Base-by-base conservation (phyloP, 2,329 filamentous ascomycete species). In the Trichoderma oligosporum region DNA sequence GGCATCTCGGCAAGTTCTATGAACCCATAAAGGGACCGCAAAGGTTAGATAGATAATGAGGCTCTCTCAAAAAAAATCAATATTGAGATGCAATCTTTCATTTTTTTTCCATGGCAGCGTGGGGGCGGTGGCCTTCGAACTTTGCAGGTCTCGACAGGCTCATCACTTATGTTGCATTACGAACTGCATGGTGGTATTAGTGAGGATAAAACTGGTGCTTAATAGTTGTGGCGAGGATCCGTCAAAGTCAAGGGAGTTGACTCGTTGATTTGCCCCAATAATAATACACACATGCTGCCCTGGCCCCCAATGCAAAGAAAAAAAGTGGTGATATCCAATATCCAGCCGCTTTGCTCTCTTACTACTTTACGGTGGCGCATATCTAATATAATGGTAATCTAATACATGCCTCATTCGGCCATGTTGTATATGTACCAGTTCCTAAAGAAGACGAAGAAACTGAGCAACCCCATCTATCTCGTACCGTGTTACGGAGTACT, bases 311-410 rank as follows among this genome's bases (percentile, higher is more conserved):
- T 55, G 51, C 51, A 55, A n/a, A 31, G 24, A 31, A 45, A 36
- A n/a, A 45, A 27, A 18, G 14, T 54, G 31, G 41, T 29, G 22
- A n/a, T 38, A n/a, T 46, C n/a, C 41, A 55, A 31, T 24, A 25
- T 9, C 36, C 48, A 42, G 48, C 36, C 36, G 48, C 48, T 46
- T 31, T 24, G 51, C 49, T 29, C 27, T 33, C 38, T 45, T 53
- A 20, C 20, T n/a, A n/a, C n/a, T n/a, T n/a, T n/a, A 36, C 27
- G 31, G 51, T 54, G 51, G 29, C 39, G 51, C 39, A 45, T 44
- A 2, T 27, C n/a, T n/a, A n/a, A n/a, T n/a, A n/a, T n/a, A n/a
- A n/a, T n/a, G 4, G 22, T n/a, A 41, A 24, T 53, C 25, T 38
- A 25, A 14, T n/a, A 29, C 4, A 36, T 6, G 4, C n/a, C 20